These are phyloP conservation scores for Alternaria panax DNA, from an alignment of 2,329 filamentous ascomycete species.

Conservation along the genomic window DNA sequence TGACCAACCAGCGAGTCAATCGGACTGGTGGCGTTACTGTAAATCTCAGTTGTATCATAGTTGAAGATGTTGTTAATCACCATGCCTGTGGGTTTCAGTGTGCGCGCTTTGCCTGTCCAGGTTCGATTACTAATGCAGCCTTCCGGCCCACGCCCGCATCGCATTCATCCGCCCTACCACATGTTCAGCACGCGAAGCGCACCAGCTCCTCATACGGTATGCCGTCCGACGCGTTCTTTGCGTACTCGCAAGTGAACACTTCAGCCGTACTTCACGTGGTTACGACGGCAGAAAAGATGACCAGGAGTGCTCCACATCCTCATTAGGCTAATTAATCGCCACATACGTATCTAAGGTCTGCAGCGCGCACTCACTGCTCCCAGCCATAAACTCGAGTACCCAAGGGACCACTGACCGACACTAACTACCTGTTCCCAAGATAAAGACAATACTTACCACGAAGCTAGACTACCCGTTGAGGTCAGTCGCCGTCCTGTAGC, in stretches of 20 bases:
- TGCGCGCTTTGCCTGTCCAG: constrained; percentile 9
- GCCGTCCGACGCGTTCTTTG: constrained; percentile 20
- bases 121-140: constrained; percentile 16
- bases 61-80: constrained; percentile 2
- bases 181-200: neutral
- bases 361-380: constrained; percentile 1
- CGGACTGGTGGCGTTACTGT: constrained; percentile 3
- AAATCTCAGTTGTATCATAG: constrained; percentile 17
- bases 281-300: constrained; percentile 17
- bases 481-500: constrained; percentile 23
- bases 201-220: constrained; percentile 22
- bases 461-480: constrained; percentile 11
- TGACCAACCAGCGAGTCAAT: neutral
- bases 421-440: neutral
- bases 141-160: neutral
- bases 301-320: constrained; percentile 20
- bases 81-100: neutral
- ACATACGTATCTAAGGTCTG: constrained; percentile 9
- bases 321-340: constrained; percentile 45
- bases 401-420: constrained; percentile 2
- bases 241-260: constrained; percentile 24
- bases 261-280: constrained; percentile 15
- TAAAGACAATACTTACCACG: neutral
- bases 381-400: constrained; percentile 2
- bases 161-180: constrained; percentile 3